Percentiles rank a stretch among this genome's conserved stretches.
These are phyloP conservation scores for Hygrocybe coccinea DNA, from an alignment of 768 basidiomycete species.

Conservation along the genomic window DNA sequence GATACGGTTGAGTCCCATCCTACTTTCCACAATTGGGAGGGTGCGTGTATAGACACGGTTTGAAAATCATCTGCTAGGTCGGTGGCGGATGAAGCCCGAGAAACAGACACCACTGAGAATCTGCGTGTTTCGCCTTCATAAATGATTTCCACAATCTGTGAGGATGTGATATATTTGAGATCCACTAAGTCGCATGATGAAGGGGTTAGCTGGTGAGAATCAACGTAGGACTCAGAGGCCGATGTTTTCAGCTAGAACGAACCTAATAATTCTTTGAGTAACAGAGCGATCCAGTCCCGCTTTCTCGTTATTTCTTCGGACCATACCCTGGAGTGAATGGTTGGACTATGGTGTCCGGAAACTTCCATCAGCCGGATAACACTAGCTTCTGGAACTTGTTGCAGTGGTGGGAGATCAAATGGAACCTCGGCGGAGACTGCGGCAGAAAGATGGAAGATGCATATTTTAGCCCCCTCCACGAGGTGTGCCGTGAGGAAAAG, in stretches of 20 bases:
- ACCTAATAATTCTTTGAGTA: slow-evolving; percentile 69
- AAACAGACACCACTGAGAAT: slow-evolving; percentile 52
- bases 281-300: slow-evolving; percentile 63
- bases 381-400: slow-evolving; percentile 46
- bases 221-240: neutral
- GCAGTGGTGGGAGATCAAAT: slow-evolving; percentile 47
- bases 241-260: slow-evolving; percentile 20
- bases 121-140: slow-evolving; percentile 59
- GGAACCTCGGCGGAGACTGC: slow-evolving; percentile 32
- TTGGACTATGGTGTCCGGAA: slow-evolving; percentile 13
- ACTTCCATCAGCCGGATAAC: slow-evolving; percentile 52
- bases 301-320: slow-evolving; percentile 30
- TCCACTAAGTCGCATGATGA: slow-evolving; percentile 47
- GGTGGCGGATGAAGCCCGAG: slow-evolving; percentile 23
- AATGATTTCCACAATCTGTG: slow-evolving; percentile 55
- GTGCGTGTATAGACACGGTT: slow-evolving; percentile 40
- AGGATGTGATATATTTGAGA: slow-evolving; percentile 59
- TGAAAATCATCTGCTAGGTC: slow-evolving; percentile 40
- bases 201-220: slow-evolving; percentile 5
- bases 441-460: slow-evolving; percentile 46
- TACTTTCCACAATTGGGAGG: slow-evolving; percentile 50
- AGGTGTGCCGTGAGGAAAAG: slow-evolving; percentile 59
- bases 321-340: slow-evolving; percentile 16
- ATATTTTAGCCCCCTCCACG: slow-evolving; percentile 43
- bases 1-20: slow-evolving; percentile 64